phyloP scores from a whole-genome alignment of 1,284 basidiomycete genomes.

The Stereum hirsutum region DNA sequence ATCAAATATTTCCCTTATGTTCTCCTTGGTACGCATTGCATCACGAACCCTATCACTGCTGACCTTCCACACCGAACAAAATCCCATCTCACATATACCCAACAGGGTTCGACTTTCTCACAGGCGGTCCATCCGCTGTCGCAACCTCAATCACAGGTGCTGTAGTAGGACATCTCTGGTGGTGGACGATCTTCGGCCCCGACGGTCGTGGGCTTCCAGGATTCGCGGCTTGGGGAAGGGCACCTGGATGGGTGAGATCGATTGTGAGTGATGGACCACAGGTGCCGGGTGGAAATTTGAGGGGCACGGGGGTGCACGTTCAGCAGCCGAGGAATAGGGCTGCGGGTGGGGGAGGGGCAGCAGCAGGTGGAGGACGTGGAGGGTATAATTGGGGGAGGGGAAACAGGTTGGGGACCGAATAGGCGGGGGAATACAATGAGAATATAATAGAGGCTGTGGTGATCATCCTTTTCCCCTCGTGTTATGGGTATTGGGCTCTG shows the following conservation, averaged over 20 bases:
- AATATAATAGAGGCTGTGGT: too few species aligned
- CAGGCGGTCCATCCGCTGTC: constrained; percentile 50
- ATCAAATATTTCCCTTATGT: constrained; percentile 69
- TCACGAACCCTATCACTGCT: not conserved
- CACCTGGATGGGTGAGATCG: constrained; percentile 29
- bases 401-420: constrained; percentile 25
- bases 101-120: constrained; percentile 50
- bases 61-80: too few species aligned
- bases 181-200: constrained; percentile 33
- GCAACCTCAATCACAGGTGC: constrained; percentile 58
- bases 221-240: constrained; percentile 36
- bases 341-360: constrained; percentile 11
- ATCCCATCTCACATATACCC: too few species aligned
- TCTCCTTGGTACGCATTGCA: constrained; percentile 36
- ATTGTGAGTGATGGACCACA: constrained; percentile 21
- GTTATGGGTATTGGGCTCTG: too few species aligned
- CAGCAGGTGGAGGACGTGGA: too few species aligned
- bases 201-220: constrained; percentile 15
- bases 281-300: constrained; percentile 10
- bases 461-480: too few species aligned
- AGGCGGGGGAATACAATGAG: too few species aligned
- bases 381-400: constrained; percentile 35
- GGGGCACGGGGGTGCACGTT: constrained; percentile 24
- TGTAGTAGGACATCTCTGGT: constrained; percentile 73
- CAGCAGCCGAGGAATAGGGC: constrained; percentile 19